Evolutionary conservation across 805 yeast genomes (phyloP), one percentile per base, ranked within the genome.

Genomic region (Candida nemodendra): DNA sequence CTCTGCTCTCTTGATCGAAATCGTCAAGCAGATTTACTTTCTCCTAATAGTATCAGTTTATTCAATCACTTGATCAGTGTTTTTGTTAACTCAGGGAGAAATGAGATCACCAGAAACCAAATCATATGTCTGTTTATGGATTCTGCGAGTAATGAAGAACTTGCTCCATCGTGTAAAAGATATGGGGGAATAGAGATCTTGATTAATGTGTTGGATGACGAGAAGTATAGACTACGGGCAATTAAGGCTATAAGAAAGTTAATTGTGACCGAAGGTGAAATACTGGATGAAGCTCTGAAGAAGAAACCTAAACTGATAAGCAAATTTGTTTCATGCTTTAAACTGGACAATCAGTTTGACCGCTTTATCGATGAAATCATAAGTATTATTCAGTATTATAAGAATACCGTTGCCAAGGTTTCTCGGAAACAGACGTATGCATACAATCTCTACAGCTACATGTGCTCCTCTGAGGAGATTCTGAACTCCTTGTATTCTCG

Each of bases 381-480:
- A 25, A 38, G 42, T 28, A 32, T 45, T 18, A 25, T 38, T 4
- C 14, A 18, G 23, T 36, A 42, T 15, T 35, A 37, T 26, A 46
- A 35, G 5, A 6, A 27, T 5, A 34, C 27, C 13, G 35, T 35
- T 27, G 18, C 15, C 5, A 27, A 29, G 14, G 14, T 34, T 4
- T 38, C 34, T 13, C 28, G 39, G 29, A 39, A 38, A 18, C 44
- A 39, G 9, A 12, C 26, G 4, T 39, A 39, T 18, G 39, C 41
- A 9, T 32, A 38, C 37, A 42, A 34, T 25, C 31, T 45, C 7
- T 45, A 39, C 45, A 39, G 32, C 33, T 45, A 42, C 32, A 37
- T 45, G 39, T 38, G 50, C 27, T 45, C 50, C 7, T 42, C 46
- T 11, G 50, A 45, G 30, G 50, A 42, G 23, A 35, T 45, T 23